Percentiles rank a stretch among this genome's conserved stretches.
phyloP scores from a whole-genome alignment of 164 flowering plant genomes.

The Vitis vinifera region ASM3070453v1 NC_081805.1:2078001-2078500 shows the following conservation, averaged over 20 bases:
- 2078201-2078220: constrained; percentile 51
- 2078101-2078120: constrained; percentile 62
- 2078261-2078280: constrained; percentile 83
- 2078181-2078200: constrained; percentile 1
- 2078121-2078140: constrained; percentile 35
- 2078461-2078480: background rate
- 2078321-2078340: background rate
- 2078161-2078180: constrained; percentile 6
- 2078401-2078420: constrained; percentile 74
- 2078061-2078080: constrained; percentile 31
- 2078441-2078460: constrained; percentile 54
- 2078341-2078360: background rate
- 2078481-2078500: background rate
- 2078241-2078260: constrained; percentile 75
- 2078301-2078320: background rate
- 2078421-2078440: constrained; percentile 59
- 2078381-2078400: constrained; percentile 58
- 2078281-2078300: constrained; percentile 22
- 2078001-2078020: background rate
- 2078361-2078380: constrained; percentile 17
- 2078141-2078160: background rate
- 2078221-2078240: constrained; percentile 84
- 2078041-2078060: constrained; percentile 42
- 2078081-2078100: constrained; percentile 51
- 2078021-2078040: background rate